These are phyloP conservation scores for Salvia sclarea DNA, from an alignment of 305 asterid genomes.

Conservation along the genomic window DNA sequence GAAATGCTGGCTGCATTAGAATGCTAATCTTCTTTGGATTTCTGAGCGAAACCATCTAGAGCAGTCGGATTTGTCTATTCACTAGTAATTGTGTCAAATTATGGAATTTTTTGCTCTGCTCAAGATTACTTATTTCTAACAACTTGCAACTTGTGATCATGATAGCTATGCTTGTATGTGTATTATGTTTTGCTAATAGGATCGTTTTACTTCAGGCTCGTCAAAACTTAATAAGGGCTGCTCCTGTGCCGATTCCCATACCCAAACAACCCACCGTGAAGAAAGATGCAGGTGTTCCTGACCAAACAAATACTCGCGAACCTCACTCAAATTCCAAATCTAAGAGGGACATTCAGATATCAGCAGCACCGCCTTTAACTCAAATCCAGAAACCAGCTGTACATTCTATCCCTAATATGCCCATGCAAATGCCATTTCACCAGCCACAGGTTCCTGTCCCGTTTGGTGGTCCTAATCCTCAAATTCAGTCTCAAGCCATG, in stretches of 20 bases:
- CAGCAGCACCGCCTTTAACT: slow-evolving; percentile 45
- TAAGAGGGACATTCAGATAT: slow-evolving; percentile 59
- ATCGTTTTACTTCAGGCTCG: slow-evolving; percentile 54
- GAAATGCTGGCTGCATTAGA: background rate
- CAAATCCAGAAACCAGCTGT: slow-evolving; percentile 64
- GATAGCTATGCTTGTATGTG: background rate
- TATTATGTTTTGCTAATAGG: slow-evolving; percentile 1
- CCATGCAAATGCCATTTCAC: slow-evolving; percentile 63
- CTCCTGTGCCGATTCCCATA: slow-evolving; percentile 50
- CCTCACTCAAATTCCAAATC: slow-evolving; percentile 44
- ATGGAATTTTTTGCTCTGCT: slow-evolving; percentile 1
- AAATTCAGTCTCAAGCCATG: slow-evolving; percentile 64
- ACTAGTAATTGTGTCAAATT: background rate
- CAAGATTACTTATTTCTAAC: background rate
- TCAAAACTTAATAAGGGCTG: slow-evolving; percentile 46
- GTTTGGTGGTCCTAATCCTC: slow-evolving; percentile 70
- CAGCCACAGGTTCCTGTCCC: slow-evolving; percentile 60
- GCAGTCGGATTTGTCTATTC: background rate
- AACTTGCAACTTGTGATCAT: background rate
- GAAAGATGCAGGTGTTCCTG: slow-evolving; percentile 47
- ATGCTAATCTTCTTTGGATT: background rate
- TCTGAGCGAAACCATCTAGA: background rate
- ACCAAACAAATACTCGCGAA: slow-evolving; percentile 52
- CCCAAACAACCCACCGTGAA: slow-evolving; percentile 61
- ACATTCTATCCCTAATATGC: slow-evolving; percentile 55